phyloP scores from a whole-genome alignment of 2,329 filamentous ascomycete genomes.

The Paracamarosporium sp. region DNA sequence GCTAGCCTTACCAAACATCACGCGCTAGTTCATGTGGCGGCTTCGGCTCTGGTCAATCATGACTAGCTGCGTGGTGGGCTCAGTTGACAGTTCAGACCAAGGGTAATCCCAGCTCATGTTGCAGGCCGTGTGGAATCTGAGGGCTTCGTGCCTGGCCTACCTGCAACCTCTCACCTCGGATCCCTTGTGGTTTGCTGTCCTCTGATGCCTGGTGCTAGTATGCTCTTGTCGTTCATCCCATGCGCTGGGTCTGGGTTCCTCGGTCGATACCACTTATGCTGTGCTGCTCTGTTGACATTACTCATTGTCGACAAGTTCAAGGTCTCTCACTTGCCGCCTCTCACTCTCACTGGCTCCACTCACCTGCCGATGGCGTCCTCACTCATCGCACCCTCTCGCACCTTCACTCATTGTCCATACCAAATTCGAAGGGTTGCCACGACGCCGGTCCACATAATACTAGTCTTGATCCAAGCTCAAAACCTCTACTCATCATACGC shows the following conservation, averaged over 20 bases:
- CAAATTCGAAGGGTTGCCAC: not conserved
- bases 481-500: too few species aligned
- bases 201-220: conserved; percentile 3
- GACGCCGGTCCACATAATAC: too few species aligned
- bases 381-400: too few species aligned
- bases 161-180: conserved; percentile 3
- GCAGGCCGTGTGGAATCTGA: conserved; percentile 7
- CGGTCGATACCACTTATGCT: too few species aligned
- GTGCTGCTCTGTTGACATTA: not conserved
- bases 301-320: not conserved
- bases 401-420: too few species aligned
- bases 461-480: too few species aligned
- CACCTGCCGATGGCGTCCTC: not conserved
- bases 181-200: not conserved
- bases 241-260: not conserved
- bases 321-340: not conserved
- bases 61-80: conserved; percentile 3
- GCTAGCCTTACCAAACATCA: conserved; percentile 6
- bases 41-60: conserved; percentile 8
- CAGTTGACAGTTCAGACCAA: not conserved
- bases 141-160: conserved; percentile 8
- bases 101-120: not conserved
- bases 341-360: not conserved
- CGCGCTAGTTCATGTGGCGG: not conserved
- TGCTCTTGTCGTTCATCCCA: not conserved